These are phyloP conservation scores for Chaetomium strumarium DNA, from an alignment of 2,329 filamentous ascomycete genomes.

Conservation along the genomic window DNA sequence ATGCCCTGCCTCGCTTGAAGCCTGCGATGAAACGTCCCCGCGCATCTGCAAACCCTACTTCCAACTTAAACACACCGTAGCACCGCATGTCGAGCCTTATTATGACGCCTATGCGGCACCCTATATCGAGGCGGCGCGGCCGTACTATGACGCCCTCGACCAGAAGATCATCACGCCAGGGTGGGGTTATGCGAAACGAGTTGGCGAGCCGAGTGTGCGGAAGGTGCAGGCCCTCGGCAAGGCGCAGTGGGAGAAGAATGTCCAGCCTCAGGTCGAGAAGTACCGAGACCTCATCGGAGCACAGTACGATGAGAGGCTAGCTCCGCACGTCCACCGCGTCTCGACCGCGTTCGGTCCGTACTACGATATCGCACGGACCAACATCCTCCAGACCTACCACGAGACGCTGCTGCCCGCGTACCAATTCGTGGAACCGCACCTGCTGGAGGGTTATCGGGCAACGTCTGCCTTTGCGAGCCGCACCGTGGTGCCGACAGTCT, in stretches of 20 bases:
- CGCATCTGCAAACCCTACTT: conserved; percentile 80
- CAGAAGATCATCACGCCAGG: conserved; percentile 64
- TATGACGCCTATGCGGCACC: conserved; percentile 79
- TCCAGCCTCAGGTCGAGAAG: conserved; percentile 67
- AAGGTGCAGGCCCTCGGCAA: conserved; percentile 61
- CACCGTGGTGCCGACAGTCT: conserved; percentile 65
- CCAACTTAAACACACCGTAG: conserved; percentile 53
- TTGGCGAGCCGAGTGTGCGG: conserved; percentile 67
- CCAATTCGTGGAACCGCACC: conserved; percentile 66
- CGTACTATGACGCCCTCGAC: conserved; percentile 63
- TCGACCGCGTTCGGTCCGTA: conserved; percentile 61
- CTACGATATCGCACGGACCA: conserved; percentile 59
- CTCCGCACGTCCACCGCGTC: conserved; percentile 64
- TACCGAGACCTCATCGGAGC: conserved; percentile 55
- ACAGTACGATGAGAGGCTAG: conserved; percentile 65
- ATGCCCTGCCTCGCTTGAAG: conserved; percentile 66
- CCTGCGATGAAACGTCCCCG: conserved; percentile 64
- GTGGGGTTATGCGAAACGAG: conserved; percentile 59
- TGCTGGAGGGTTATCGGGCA: conserved; percentile 59
- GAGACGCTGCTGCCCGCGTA: conserved; percentile 72
- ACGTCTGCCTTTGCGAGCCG: conserved; percentile 61
- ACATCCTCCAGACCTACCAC: conserved; percentile 62
- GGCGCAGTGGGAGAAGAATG: conserved; percentile 70
- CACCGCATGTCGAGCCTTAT: conserved; percentile 76
- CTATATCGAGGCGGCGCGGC: conserved; percentile 69